Base-by-base conservation (phyloP, 2,329 filamentous ascomycete species). In the Verticillium klebahnii region DNA sequence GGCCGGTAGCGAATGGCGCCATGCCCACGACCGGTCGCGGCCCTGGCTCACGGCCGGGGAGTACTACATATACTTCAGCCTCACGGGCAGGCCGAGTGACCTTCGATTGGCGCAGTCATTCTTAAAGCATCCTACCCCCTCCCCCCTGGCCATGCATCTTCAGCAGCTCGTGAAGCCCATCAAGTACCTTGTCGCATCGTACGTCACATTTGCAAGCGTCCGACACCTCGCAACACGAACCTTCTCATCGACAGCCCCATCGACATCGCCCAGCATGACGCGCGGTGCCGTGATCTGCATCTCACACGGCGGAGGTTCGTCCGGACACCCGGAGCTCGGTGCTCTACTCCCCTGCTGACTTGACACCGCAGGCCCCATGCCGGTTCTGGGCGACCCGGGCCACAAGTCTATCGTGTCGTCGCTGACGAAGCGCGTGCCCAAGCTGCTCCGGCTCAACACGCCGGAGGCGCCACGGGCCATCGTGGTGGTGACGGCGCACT, bases 401-500 rank as follows among this genome's bases (percentile, higher is more conserved):
- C 84, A 87, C 68, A 75, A 75, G 19, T 69, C 73, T 45, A 82
- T 87, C 65, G 78, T 78, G 39, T 72, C 76, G 57, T 86, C 83
- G 0, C 76, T 88, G 63, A 77, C 78, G 61, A 80, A 77, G 5
- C 77, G 78, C 11, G 80, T 87, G 7, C 85, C 85, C 58, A 73
- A 80, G 67, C 78, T 88, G 58, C 79, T 88, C 56, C 77, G 79
- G 65, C 78, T 88, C 2, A 77, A 79, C 45, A 84, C 83, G 0
- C 70, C 80, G 1, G 73, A 80, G 1, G 76, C 80, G 14, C 81
- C 79, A 0, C 75, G 75, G 11, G 84, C 81, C 29, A 85, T 87
- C 56, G 74, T 86, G 11, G 72, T 87, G 36, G 77, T 87, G 15
- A 87, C 85, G 0, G 84, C 85, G 4, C 84, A 87, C 73, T 87